These are phyloP conservation scores for Rubroboletus satanas DNA, from an alignment of 768 basidiomycete species.

Conservation along the genomic window DNA sequence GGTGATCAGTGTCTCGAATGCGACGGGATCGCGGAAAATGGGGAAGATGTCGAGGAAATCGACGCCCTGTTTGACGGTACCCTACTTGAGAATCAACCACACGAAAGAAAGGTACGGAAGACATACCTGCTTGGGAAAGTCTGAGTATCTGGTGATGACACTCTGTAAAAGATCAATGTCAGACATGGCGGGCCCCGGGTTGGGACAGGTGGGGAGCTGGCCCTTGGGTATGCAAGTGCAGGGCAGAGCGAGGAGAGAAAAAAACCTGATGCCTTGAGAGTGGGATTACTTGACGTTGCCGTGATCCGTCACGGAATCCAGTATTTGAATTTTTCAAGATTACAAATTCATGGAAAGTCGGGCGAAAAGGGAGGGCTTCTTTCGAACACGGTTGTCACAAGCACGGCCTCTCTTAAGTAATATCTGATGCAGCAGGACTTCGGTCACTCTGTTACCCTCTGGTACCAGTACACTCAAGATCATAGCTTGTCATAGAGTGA, in stretches of 20 bases:
- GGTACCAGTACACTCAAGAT: no score
- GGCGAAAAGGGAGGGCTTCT: not conserved
- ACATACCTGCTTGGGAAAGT: conserved; percentile 88
- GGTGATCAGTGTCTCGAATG: conserved; percentile 88
- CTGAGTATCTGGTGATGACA: conserved; percentile 56
- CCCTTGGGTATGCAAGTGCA: conserved; percentile 1
- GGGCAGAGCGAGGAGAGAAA: not conserved
- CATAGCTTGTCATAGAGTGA: no score
- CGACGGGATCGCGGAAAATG: conserved; percentile 77
- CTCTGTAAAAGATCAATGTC: conserved; percentile 71
- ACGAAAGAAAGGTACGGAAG: not conserved
- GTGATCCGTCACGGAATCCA: conserved; percentile 6
- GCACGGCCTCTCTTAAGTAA: not conserved
- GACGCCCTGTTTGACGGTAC: conserved; percentile 58
- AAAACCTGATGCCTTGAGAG: not conserved
- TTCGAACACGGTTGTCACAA: not conserved
- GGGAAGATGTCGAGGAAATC: conserved; percentile 95
- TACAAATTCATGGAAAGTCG: not conserved
- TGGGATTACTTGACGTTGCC: not conserved
- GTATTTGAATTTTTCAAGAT: not conserved
- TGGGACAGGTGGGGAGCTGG: not conserved
- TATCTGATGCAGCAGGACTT: not conserved
- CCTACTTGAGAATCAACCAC: not conserved
- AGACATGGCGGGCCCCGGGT: conserved; percentile 45
- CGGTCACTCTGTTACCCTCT: not conserved